phyloP scores from a whole-genome alignment of 345 rosid species.

The Turnera subulata region DNA sequence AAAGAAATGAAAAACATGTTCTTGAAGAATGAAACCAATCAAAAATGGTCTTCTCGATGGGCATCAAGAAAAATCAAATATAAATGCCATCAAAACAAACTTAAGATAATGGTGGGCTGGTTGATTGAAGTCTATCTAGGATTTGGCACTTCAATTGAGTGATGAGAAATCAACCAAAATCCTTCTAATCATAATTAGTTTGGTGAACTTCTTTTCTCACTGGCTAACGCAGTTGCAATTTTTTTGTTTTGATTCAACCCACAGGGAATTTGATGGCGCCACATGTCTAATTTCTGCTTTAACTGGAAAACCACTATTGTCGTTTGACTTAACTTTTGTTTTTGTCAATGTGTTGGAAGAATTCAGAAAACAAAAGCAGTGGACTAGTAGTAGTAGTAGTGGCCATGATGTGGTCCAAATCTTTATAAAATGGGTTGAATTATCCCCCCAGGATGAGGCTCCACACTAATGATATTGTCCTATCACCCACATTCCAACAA shows the following conservation, averaged over 20 bases:
- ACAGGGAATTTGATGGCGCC: constrained; percentile 4
- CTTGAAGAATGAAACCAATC: too few relatives aligned
- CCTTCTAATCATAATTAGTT: too few relatives aligned
- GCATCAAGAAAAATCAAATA: neutral
- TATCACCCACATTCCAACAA: constrained; percentile 40
- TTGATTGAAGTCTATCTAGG: constrained; percentile 12
- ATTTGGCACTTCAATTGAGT: constrained; percentile 9
- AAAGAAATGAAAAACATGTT: too few relatives aligned
- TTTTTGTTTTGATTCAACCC: too few relatives aligned
- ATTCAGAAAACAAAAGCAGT: neutral
- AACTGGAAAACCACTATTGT: constrained; percentile 2
- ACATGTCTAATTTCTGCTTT: constrained; percentile 16
- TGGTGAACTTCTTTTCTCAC: too few relatives aligned
- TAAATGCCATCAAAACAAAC: neutral
- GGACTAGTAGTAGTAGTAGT: neutral
- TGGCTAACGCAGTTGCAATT: too few relatives aligned
- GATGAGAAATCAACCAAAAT: constrained; percentile 3
- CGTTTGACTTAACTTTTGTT: constrained; percentile 9
- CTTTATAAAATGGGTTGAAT: constrained; percentile 7
- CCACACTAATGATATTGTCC: constrained; percentile 47
- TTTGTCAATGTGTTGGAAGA: constrained; percentile 21
- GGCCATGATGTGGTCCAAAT: constrained; percentile 36
- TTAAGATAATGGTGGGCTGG: neutral
- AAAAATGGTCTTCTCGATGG: neutral
- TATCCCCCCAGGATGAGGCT: constrained; percentile 17